Conservation (phyloP, 2,329 filamentous ascomycete species). For the Fusarium sp. region DNA sequence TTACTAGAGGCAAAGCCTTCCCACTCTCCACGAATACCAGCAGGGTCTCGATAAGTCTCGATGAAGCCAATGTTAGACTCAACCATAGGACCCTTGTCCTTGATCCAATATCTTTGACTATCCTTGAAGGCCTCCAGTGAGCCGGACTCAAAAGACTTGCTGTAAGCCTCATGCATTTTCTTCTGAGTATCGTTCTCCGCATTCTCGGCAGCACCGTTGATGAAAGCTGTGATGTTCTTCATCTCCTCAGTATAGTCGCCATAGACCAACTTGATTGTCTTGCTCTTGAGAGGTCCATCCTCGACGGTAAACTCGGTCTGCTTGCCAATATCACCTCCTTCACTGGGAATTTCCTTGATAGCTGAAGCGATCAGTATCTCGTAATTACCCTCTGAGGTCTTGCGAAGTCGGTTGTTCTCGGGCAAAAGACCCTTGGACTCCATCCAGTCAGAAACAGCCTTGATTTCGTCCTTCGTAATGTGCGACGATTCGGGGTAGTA, state of each 20-base stretch:
- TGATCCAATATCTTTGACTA: conserved; percentile 82
- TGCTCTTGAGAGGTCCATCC: conserved; percentile 69
- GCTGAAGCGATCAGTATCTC: conserved; percentile 81
- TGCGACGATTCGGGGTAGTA: conserved; percentile 82
- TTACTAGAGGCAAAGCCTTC: conserved; percentile 79
- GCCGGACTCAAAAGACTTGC: conserved; percentile 77
- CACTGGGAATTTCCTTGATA: conserved; percentile 64
- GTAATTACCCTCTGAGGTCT: conserved; percentile 70
- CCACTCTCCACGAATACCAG: conserved; percentile 84
- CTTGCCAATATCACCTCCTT: conserved; percentile 75
- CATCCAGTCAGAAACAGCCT: conserved; percentile 76
- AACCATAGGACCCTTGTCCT: conserved; percentile 81
- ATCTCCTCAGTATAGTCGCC: conserved; percentile 80
- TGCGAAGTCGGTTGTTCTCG: conserved; percentile 81
- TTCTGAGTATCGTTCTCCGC: conserved; percentile 78
- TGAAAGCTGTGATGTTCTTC: conserved; percentile 71
- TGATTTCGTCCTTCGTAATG: conserved; percentile 80
- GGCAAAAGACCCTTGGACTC: conserved; percentile 75
- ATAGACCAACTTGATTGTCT: conserved; percentile 75
- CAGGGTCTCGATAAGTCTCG: conserved; percentile 85
- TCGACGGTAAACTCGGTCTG: conserved; percentile 68
- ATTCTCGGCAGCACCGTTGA: conserved; percentile 73
- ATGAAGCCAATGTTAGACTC: conserved; percentile 87
- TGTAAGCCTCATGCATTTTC: conserved; percentile 78
- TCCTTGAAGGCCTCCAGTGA: conserved; percentile 83